Percentiles rank a stretch among this genome's conserved stretches.
Evolutionary conservation across 1,139 yeast genomes (phyloP).

Genomic region (Scheffersomyces titani): DNA sequence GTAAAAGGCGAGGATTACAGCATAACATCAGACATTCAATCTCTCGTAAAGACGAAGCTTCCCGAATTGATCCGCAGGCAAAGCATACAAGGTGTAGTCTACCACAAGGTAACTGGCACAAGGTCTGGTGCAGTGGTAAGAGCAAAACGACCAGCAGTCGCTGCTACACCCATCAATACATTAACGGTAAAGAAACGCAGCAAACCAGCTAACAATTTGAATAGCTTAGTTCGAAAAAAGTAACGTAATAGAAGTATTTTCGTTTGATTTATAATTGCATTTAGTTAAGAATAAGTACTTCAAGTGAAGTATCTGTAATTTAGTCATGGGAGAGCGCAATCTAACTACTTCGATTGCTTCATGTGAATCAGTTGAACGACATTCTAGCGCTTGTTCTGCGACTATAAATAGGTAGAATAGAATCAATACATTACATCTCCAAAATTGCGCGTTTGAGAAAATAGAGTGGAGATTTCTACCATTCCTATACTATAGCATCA

Average conservation of each 20-base stretch:
- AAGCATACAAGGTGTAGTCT: constrained; percentile 10
- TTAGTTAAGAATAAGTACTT: not conserved
- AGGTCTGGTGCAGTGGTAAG: not conserved
- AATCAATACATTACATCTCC: too few relatives aligned
- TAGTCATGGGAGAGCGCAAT: not conserved
- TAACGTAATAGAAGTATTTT: constrained; percentile 1
- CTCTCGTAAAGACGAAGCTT: constrained; percentile 22
- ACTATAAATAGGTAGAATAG: too few relatives aligned
- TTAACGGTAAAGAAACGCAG: constrained; percentile 12
- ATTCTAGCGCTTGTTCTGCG: too few relatives aligned
- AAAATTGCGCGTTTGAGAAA: too few relatives aligned
- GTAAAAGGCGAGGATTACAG: constrained; percentile 31
- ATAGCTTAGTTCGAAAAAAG: constrained; percentile 9
- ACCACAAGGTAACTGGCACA: constrained; percentile 14
- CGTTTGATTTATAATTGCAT: not conserved
- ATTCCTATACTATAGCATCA: too few relatives aligned
- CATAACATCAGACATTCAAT: constrained; percentile 22
- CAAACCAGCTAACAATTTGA: constrained; percentile 7
- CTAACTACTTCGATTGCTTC: too few relatives aligned
- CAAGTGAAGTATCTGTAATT: not conserved
- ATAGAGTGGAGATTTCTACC: too few relatives aligned
- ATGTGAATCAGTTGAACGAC: too few relatives aligned
- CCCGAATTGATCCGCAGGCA: constrained; percentile 21
- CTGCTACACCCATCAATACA: constrained; percentile 7
- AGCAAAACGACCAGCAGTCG: not conserved